A percentile compares a stretch with the other conserved stretches of the same genome.
Conservation (phyloP, 768 basidiomycete species). For the Pseudohyphozyma bogoriensis region DNA sequence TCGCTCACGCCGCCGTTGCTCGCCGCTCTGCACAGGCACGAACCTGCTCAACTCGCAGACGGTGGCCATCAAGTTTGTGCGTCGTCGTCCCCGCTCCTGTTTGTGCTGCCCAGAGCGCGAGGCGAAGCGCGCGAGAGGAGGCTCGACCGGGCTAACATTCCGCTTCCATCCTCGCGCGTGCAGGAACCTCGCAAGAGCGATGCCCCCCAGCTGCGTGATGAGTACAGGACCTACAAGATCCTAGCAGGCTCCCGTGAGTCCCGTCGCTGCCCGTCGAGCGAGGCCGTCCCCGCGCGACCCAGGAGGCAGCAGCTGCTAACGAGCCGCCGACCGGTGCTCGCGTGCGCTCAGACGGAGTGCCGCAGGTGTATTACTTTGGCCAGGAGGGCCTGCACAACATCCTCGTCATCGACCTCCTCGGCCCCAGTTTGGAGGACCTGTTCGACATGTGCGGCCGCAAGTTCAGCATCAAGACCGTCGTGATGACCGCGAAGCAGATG, state of each 20-base stretch:
- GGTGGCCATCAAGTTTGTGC: conserved; percentile 99
- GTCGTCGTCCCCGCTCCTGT: conserved; percentile 38
- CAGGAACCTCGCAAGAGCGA: conserved; percentile 72
- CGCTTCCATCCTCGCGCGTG: background rate
- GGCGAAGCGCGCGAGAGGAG: background rate
- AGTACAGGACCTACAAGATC: conserved; percentile 97
- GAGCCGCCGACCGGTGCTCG: background rate
- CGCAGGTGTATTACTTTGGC: conserved; percentile 99
- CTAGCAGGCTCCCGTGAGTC: conserved; percentile 79
- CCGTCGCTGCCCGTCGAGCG: too few species aligned
- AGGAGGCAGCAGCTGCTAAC: background rate
- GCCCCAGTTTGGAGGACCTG: conserved; percentile 90
- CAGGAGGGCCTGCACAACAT: conserved; percentile 99
- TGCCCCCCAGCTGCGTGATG: conserved; percentile 93
- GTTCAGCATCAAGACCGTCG: conserved; percentile 95
- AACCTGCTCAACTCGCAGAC: conserved; percentile 97
- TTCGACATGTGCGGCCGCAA: conserved; percentile 99
- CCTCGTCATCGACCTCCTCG: conserved; percentile 93
- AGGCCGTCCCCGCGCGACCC: background rate
- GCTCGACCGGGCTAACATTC: too few species aligned
- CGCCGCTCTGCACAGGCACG: conserved; percentile 53
- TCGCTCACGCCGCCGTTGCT: too few species aligned
- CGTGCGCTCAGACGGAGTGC: conserved; percentile 65
- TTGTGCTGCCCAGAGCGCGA: background rate
- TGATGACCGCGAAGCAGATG: conserved; percentile 99